Conservation (phyloP, 805 yeast species). For the Saccharomycopsis vini region DNA sequence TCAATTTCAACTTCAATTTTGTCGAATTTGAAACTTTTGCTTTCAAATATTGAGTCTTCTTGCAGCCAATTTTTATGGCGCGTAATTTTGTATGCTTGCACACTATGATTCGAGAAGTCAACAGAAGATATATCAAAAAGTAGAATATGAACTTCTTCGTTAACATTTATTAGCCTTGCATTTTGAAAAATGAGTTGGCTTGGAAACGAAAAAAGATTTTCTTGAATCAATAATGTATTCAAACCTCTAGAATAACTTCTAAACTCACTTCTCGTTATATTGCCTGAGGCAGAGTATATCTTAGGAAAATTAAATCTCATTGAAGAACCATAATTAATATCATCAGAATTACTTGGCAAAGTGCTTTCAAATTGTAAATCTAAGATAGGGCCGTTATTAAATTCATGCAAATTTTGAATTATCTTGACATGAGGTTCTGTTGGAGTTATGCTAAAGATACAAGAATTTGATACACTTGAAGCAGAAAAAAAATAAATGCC, state of each 20-base stretch:
- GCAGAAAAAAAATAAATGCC: conserved; percentile 2
- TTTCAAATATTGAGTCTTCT: too few species aligned
- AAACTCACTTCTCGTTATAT: not conserved
- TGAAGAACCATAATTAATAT: not conserved
- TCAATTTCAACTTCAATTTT: too few species aligned
- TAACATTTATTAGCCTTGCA: too few species aligned
- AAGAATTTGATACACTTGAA: not conserved
- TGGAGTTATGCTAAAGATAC: conserved; percentile 1
- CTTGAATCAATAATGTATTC: too few species aligned
- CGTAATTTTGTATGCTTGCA: too few species aligned
- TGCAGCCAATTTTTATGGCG: too few species aligned
- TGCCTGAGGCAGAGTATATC: conserved; percentile 1
- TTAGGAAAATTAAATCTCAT: not conserved
- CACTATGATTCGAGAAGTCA: too few species aligned
- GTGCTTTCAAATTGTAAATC: not conserved
- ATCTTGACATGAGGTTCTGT: not conserved
- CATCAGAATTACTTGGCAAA: not conserved
- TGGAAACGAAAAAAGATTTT: too few species aligned
- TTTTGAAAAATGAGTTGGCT: too few species aligned
- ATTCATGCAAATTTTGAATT: conserved; percentile 6
- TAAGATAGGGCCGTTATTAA: conserved; percentile 6
- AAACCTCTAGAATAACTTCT: not conserved
- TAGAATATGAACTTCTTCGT: too few species aligned
- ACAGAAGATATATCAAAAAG: too few species aligned
- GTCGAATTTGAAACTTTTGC: too few species aligned